Base-by-base conservation (phyloP, 768 basidiomycete genomes). In the Mycena indigotica region DNA sequence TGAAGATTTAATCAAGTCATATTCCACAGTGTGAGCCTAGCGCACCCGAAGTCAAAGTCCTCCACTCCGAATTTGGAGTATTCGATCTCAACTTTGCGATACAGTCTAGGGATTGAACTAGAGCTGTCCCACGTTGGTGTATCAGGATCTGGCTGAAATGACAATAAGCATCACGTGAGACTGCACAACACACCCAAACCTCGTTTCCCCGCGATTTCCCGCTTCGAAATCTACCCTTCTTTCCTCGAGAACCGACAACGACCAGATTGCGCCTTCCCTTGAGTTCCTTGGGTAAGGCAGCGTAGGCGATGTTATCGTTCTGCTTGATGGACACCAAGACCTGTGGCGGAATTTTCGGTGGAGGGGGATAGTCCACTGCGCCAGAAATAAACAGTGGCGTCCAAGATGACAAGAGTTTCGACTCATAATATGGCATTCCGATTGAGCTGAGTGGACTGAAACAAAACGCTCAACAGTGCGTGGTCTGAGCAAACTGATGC, bases 11-110 rank as follows among this genome's bases (percentile, higher is more conserved):
- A 12, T 41, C n/a, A 45, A 32, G 24, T 5, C 13, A 32, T 16
- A 19, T 6, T 8, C 17, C 29, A 17, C 39, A 29, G 19, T 26
- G 50, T 44, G 24, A 26, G 2, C n/a, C 26, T 46, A 38, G 29
- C 17, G 15, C 0, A 70, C 95, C 83, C 96, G 67, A 99, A 99
- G 72, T 99, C 97, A 67, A 99, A 99, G 72, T 99, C 96, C 69
- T 98, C 96, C 17, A 98, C 93, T 3, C 96, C 96, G 66, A 99
- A 99, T 67, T 95, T 96, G 35, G 93, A 95, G 70, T 99, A 99
- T 72, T 95, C 93, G 66, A 99, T 99, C 73, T 98, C 95, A 16
- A 97, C 95, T 66, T 88, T 89, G 56, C 91, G 86, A 70, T 97
- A 99, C 58, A 86, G 81, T 54, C 81, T 83, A 1, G 95, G 93